Base-by-base conservation (phyloP, 2,329 filamentous ascomycete genomes). In the Pseudogymnoascus sp. region DNA sequence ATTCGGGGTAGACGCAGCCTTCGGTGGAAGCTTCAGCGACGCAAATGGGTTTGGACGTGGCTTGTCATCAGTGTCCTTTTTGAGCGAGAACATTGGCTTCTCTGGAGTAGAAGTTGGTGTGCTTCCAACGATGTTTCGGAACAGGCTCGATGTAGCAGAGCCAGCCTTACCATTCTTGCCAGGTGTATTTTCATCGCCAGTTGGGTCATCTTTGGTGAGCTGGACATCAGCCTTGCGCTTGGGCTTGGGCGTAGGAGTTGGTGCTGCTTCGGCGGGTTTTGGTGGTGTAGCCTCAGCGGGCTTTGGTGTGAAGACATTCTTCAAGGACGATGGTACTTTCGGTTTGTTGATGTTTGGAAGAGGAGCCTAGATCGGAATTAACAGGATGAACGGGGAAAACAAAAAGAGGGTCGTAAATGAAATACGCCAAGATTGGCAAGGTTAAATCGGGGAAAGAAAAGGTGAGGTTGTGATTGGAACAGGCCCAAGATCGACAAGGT, bases 151-250 rank as follows among this genome's bases (percentile, higher is more conserved):
- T 5, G 72, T 74, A 33, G 67, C 68, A 7, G 72, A 74, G 38
- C 67, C 69, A n/a, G 14, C 59, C 38, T 38, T 38, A 43, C 35
- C 31, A 24, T 60, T 63, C 50, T 40, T 22, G 24, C 38, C 59
- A 6, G 53, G 63, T 16, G 37, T 41, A 7, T 22, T 64, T 14
- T 62, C 63, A 26, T 63, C 64, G 61, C 70, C 67, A 50, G 66
- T 65, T 22, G 66, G 66, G 50, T 71, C 66, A 56, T 70, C 68
- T 5, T 70, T 61, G 6, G 62, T 70, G 2, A 74, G 59, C 38
- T 72, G 66, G 24, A 68, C 63, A 16, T 71, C 70, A 7, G 71
- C 71, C 61, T 71, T 73, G 63, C 72, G 67, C 68, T 74, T 74
- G 12, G 65, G 63, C 35, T 70, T 72, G 2, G 41, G 56, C 2